Evolutionary conservation across 495 filamentous ascomycete genomes (phyloP), one percentile per base, ranked within the genome.

Genomic region (Xylaria telfairii): DNA sequence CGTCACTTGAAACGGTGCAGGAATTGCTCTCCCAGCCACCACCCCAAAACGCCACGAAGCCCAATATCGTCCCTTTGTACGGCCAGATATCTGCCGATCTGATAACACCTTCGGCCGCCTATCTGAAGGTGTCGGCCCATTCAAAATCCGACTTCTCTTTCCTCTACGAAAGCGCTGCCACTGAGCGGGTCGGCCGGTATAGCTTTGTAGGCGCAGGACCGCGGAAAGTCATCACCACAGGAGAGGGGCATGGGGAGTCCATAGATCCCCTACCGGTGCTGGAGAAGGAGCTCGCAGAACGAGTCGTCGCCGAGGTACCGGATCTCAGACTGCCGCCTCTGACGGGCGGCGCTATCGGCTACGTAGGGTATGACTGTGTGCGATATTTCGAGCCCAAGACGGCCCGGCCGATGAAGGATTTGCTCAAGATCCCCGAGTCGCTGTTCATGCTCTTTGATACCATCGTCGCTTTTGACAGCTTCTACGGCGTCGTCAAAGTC

Each of bases 401-500:
- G 1, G 90, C 89, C 21, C 88, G 95, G 51, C 88, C 90, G 4
- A 89, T 97, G 84, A 92, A 95, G 81, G 96, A 99, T 82, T 84
- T 95, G 3, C 86, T 98, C 21, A 82, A 90, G 53, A 92, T 97
- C 24, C 96, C 96, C 2, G 96, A 99, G 83, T 93, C 92, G 17
- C 83, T 99, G 2, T 99, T 99, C 81, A 99, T 99, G 96, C 86
- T 99, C 28, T 98, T 92, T 83, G 93, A 98, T 76, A 99, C 96
- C 59, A 92, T 98, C 54, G 86, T 98, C 28, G 94, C 95, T 30
- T 95, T 98, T 73, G 96, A 99, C 78, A 92, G 97, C 77, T 97
- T 98, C 81, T 97, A 89, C 86, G 92, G 94, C 72, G 87, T 92
- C 41, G 90, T 97, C 80, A 97, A 96, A 78, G 90, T 99, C 74